A percentile compares a stretch with the other conserved stretches of the same genome.
Evolutionary conservation across 139 green algal genomes (phyloP).

Genomic region (Tetraselmis striata): DNA sequence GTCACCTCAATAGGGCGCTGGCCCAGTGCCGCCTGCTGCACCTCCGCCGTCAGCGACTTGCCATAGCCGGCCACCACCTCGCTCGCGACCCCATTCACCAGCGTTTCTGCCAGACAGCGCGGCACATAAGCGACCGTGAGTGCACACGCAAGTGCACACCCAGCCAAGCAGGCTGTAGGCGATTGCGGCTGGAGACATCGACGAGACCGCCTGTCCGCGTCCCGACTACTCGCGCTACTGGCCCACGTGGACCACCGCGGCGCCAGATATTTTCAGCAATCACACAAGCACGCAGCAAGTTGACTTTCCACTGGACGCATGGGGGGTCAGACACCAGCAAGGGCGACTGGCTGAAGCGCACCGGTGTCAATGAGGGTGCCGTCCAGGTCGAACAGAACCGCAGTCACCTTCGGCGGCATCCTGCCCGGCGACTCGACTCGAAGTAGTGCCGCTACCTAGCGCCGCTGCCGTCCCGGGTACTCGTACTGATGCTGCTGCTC

Average conservation of each 20-base stretch:
- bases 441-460: background rate
- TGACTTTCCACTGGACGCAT: too few relatives aligned
- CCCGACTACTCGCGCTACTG: too few relatives aligned
- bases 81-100: conserved; percentile 3
- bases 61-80: conserved; percentile 10
- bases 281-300: too few relatives aligned
- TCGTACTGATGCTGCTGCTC: background rate
- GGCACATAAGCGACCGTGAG: background rate
- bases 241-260: too few relatives aligned
- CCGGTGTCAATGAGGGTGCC: conserved; percentile 32
- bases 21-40: conserved; percentile 1
- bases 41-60: conserved; percentile 2
- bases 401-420: background rate
- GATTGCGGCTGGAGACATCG: background rate
- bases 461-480: too few relatives aligned
- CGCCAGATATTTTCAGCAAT: too few relatives aligned
- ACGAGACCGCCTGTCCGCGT: background rate
- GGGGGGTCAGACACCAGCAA: background rate
- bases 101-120: conserved; percentile 1
- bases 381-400: conserved; percentile 34
- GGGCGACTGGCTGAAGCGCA: background rate
- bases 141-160: background rate
- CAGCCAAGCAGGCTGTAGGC: background rate
- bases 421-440: background rate
- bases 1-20: conserved; percentile 10